Conservation (phyloP, 306 rosid species). For the Phaseolus lunatus region DNA sequence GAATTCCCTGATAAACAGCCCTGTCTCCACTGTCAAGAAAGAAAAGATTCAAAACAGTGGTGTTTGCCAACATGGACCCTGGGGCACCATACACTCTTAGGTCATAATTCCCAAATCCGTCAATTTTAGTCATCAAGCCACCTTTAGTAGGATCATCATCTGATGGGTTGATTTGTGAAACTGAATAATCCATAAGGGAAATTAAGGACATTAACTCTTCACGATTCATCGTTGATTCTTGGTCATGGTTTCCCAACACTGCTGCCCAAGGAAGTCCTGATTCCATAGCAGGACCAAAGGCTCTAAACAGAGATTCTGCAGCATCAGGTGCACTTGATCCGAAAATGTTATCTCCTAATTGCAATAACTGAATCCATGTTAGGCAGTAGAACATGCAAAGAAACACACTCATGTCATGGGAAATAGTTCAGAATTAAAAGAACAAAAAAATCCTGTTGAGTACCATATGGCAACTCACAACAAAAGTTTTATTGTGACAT, state of each 20-base stretch:
- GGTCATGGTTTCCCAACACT: conserved; percentile 93
- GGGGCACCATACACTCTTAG: conserved; percentile 76
- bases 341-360: conserved; percentile 83
- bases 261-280: conserved; percentile 94
- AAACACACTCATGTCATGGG: background rate
- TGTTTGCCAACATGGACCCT: conserved; percentile 79
- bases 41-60: conserved; percentile 76
- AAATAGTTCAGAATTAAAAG: background rate
- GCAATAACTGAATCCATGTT: conserved; percentile 47
- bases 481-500: background rate
- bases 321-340: conserved; percentile 85
- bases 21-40: conserved; percentile 95
- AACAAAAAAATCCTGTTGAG: background rate
- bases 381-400: conserved; percentile 10
- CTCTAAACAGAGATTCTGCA: conserved; percentile 79
- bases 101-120: conserved; percentile 90
- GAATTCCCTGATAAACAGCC: conserved; percentile 66
- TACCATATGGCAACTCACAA: conserved; percentile 13
- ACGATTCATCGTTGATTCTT: conserved; percentile 87
- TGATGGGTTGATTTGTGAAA: conserved; percentile 70
- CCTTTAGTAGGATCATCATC: conserved; percentile 44
- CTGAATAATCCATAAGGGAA: conserved; percentile 92
- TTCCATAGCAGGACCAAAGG: conserved; percentile 89
- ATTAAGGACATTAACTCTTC: conserved; percentile 80
- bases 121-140: conserved; percentile 49